These are phyloP conservation scores for Pisolithus microcarpus DNA, from an alignment of 768 basidiomycete species.

Conservation along the genomic window DNA sequence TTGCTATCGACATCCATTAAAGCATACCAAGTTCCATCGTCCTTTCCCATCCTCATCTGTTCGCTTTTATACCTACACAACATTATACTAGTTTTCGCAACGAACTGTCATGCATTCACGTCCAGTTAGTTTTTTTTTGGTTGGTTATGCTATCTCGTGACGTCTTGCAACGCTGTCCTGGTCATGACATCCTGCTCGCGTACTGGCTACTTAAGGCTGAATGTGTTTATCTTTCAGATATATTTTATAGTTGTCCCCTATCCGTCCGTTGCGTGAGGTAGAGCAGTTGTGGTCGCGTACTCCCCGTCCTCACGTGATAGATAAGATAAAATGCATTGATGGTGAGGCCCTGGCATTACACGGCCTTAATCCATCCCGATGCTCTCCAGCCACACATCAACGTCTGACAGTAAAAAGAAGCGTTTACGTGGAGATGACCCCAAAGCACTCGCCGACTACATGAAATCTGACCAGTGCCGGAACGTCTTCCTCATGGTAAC, in stretches of 20 bases:
- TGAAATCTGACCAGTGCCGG: conserved; percentile 59
- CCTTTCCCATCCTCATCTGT: background rate
- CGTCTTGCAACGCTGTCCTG: conserved; percentile 12
- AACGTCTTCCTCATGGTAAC: conserved; percentile 69
- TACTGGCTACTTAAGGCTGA: background rate
- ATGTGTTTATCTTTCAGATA: too few relatives aligned
- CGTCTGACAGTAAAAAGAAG: background rate
- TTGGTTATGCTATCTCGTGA: conserved; percentile 15
- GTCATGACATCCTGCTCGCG: conserved; percentile 3
- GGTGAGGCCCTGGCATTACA: too few relatives aligned
- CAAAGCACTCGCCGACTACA: conserved; percentile 53
- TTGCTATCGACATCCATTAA: conserved; percentile 23
- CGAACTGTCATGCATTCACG: conserved; percentile 15
- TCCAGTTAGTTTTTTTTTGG: conserved; percentile 1
- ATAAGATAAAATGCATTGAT: too few relatives aligned
- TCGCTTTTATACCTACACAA: conserved; percentile 1
- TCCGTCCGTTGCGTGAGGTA: too few relatives aligned
- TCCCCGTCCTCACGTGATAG: too few relatives aligned
- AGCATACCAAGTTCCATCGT: conserved; percentile 4
- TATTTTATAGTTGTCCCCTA: too few relatives aligned
- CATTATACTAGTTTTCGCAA: conserved; percentile 6
- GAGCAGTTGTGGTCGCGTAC: too few relatives aligned
- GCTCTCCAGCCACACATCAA: too few relatives aligned
- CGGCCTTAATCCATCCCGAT: too few relatives aligned
- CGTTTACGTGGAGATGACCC: conserved; percentile 27